Conservation (phyloP, 495 filamentous ascomycete genomes). For the Apodospora peruviana region DNA sequence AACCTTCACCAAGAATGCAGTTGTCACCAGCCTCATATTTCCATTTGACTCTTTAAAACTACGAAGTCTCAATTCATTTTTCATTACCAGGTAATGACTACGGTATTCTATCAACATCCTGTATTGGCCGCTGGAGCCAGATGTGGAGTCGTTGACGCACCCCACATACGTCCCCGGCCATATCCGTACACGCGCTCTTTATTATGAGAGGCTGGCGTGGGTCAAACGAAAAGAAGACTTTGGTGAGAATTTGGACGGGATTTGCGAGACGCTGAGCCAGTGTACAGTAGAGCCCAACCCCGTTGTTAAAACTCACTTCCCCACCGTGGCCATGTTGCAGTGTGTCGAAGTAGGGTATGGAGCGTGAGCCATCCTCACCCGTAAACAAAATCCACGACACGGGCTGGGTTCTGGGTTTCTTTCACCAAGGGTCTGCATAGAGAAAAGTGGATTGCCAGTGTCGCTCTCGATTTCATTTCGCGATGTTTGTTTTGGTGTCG, state of each 20-base stretch:
- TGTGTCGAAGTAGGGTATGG: neutral
- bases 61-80: too few relatives aligned
- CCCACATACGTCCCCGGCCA: too few relatives aligned
- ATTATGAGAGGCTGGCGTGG: constrained; percentile 17
- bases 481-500: constrained; percentile 17
- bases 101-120: too few relatives aligned
- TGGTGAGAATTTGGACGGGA: constrained; percentile 6
- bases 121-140: too few relatives aligned
- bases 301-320: constrained; percentile 12
- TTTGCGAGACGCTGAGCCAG: neutral
- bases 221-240: neutral
- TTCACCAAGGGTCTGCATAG: neutral
- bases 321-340: too few relatives aligned
- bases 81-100: too few relatives aligned
- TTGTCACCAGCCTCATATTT: neutral
- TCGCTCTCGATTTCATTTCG: too few relatives aligned
- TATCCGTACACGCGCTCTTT: constrained; percentile 6
- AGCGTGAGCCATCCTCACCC: neutral
- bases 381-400: neutral
- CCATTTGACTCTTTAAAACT: too few relatives aligned
- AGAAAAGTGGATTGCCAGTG: neutral
- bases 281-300: constrained; percentile 9
- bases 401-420: neutral
- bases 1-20: constrained; percentile 5
- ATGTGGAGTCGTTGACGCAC: too few relatives aligned